Evolutionary conservation across 1,139 yeast species (phyloP), one percentile per base, ranked within the genome.

Genomic region (Suhomyces choctaworum): DNA sequence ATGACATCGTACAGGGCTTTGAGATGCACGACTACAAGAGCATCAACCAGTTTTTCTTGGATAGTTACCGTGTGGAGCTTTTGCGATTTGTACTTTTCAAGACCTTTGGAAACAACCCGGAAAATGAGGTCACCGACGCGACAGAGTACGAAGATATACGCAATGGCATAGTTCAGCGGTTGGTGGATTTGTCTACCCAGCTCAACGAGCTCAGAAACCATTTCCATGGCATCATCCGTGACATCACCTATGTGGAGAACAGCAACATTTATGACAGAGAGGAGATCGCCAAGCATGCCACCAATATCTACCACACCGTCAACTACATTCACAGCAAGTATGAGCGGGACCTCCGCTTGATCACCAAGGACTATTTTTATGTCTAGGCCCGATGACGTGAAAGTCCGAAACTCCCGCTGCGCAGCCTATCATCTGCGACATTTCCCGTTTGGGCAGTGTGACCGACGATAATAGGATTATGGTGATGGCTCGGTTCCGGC

Each of bases 351-450:
- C 22, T 44, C 16, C 34, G 41, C 8, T 32, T 43, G 22, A 38
- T 48, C 25, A 38, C 41, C 13, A 45, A 42, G 27, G 53, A 49
- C 26, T 37, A 44, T 12, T 49, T 49, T 29, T 49, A 49, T 27
- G 21, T 4, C 11, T 29, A 29, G 27, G n/a, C n/a, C n/a, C n/a
- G n/a, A n/a, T n/a, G n/a, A n/a, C n/a, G n/a, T n/a, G n/a, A n/a
- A n/a, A n/a, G n/a, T n/a, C n/a, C n/a, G n/a, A n/a, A n/a, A n/a
- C n/a, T n/a, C n/a, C n/a, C n/a, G n/a, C n/a, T n/a, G n/a, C n/a
- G n/a, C n/a, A n/a, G n/a, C n/a, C n/a, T n/a, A n/a, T n/a, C n/a
- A n/a, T n/a, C n/a, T n/a, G n/a, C n/a, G n/a, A n/a, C n/a, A n/a
- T n/a, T n/a, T n/a, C n/a, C n/a, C n/a, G n/a, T n/a, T n/a, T n/a